These are phyloP conservation scores for Colletotrichum viniferum DNA, from an alignment of 2,329 filamentous ascomycete species.

Conservation along the genomic window DNA sequence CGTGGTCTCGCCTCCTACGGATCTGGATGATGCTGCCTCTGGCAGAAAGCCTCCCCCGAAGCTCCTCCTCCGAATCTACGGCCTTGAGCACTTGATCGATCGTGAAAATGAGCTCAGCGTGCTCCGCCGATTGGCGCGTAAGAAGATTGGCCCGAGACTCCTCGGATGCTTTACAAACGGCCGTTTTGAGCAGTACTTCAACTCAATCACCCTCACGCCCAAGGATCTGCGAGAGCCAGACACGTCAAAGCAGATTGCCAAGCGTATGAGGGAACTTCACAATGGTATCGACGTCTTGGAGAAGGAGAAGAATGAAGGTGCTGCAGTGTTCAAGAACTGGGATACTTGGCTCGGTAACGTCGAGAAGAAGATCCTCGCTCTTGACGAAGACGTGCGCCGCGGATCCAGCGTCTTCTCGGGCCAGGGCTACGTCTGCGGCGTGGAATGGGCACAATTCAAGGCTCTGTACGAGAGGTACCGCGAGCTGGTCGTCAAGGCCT, in stretches of 20 bases:
- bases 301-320: constrained; percentile 77
- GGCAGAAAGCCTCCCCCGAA: constrained; percentile 62
- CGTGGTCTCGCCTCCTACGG: constrained; percentile 81
- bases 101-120: constrained; percentile 88
- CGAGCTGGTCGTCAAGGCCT: constrained; percentile 71
- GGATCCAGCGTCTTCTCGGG: constrained; percentile 27
- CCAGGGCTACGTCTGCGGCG: constrained; percentile 77
- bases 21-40: constrained; percentile 47
- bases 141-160: constrained; percentile 90
- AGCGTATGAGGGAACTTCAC: constrained; percentile 95
- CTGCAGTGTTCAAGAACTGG: constrained; percentile 91
- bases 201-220: constrained; percentile 80
- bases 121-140: constrained; percentile 81
- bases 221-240: constrained; percentile 79
- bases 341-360: constrained; percentile 83
- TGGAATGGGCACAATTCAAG: constrained; percentile 81
- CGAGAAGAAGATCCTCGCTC: constrained; percentile 58
- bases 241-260: constrained; percentile 91
- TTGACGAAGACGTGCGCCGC: constrained; percentile 61
- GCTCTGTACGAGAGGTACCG: constrained; percentile 79
- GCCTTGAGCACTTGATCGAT: constrained; percentile 94
- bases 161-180: constrained; percentile 94
- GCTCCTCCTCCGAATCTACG: constrained; percentile 88
- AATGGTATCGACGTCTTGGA: constrained; percentile 88
- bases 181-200: constrained; percentile 92